Conservation (phyloP, 1,284 basidiomycete species). For the Rhizoctonia solani region DNA sequence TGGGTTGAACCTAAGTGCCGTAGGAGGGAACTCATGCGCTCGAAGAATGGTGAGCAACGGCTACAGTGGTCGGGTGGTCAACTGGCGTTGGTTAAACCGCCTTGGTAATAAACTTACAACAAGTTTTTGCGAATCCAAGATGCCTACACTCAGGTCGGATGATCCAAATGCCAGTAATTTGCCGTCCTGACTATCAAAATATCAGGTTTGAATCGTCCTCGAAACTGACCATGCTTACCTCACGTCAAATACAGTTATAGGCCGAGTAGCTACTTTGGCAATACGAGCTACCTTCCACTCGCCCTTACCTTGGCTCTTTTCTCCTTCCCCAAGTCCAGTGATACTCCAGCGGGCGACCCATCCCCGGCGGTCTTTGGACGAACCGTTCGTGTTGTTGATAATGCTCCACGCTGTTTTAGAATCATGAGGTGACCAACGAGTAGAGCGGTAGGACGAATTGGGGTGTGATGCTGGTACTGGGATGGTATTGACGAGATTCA, state of each 20-base stretch:
- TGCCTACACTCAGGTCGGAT: conserved; percentile 84
- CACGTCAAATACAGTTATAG: conserved; percentile 81
- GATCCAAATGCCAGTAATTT: conserved; percentile 82
- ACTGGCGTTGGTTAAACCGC: too few species aligned
- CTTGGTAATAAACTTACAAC: conserved; percentile 57
- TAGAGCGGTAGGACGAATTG: conserved; percentile 13
- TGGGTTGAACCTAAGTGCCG: conserved; percentile 86
- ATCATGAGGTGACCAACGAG: conserved; percentile 17
- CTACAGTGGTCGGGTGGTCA: conserved; percentile 58
- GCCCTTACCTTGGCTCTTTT: conserved; percentile 37
- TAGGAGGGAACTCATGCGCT: conserved; percentile 94
- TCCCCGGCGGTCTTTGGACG: conserved; percentile 16
- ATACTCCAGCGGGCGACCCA: conserved; percentile 37
- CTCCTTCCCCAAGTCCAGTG: conserved; percentile 42
- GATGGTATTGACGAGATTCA: conserved; percentile 5
- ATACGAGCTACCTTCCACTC: conserved; percentile 57
- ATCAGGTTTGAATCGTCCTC: background rate
- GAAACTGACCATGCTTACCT: conserved; percentile 56
- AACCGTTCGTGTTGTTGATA: conserved; percentile 1
- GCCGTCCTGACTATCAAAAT: conserved; percentile 68
- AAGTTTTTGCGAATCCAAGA: conserved; percentile 81
- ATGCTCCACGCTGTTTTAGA: conserved; percentile 24
- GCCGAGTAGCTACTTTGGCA: conserved; percentile 69
- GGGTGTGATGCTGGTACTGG: conserved; percentile 3
- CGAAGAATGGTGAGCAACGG: conserved; percentile 86